Percentiles rank a stretch among this genome's conserved stretches.
Conservation (phyloP, 1,284 basidiomycete species). For the Leucoagaricus sp. region DNA sequence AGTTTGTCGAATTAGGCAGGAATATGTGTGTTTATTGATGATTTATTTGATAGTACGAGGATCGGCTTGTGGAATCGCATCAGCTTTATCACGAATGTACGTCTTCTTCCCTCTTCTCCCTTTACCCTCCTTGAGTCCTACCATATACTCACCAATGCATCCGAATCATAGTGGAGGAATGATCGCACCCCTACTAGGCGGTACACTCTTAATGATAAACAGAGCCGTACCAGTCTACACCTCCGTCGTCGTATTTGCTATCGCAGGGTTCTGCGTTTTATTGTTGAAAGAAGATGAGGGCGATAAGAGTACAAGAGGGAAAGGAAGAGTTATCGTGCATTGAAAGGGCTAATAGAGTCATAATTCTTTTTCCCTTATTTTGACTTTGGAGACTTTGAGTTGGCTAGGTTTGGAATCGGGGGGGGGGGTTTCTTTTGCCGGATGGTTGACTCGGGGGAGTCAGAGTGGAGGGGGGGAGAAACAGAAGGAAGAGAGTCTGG, state of each 20-base stretch:
- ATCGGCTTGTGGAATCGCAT: slow-evolving; percentile 90
- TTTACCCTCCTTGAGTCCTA: too few relatives aligned
- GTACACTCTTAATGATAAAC: slow-evolving; percentile 73
- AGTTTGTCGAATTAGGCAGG: too few relatives aligned
- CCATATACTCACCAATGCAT: neutral
- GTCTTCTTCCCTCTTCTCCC: slow-evolving; percentile 34
- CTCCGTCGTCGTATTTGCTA: slow-evolving; percentile 69
- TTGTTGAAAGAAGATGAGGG: slow-evolving; percentile 49
- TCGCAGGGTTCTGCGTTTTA: slow-evolving; percentile 70
- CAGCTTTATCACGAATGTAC: slow-evolving; percentile 85
- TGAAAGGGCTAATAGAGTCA: too few relatives aligned
- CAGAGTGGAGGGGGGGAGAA: too few relatives aligned
- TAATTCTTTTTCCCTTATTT: too few relatives aligned
- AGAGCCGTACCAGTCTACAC: slow-evolving; percentile 79
- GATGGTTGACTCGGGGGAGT: too few relatives aligned
- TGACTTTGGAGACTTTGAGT: too few relatives aligned
- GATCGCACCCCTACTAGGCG: slow-evolving; percentile 86
- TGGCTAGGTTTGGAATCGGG: too few relatives aligned
- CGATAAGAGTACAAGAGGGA: slow-evolving; percentile 21
- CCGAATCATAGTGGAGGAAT: slow-evolving; percentile 76
- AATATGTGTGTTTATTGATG: neutral
- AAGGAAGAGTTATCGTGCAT: slow-evolving; percentile 28
- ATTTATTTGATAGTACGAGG: slow-evolving; percentile 62
- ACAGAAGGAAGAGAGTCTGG: too few relatives aligned
- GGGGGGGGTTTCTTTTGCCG: too few relatives aligned